Evolutionary conservation across 768 basidiomycete species (phyloP).

Genomic region (Mycena capillaripes): DNA sequence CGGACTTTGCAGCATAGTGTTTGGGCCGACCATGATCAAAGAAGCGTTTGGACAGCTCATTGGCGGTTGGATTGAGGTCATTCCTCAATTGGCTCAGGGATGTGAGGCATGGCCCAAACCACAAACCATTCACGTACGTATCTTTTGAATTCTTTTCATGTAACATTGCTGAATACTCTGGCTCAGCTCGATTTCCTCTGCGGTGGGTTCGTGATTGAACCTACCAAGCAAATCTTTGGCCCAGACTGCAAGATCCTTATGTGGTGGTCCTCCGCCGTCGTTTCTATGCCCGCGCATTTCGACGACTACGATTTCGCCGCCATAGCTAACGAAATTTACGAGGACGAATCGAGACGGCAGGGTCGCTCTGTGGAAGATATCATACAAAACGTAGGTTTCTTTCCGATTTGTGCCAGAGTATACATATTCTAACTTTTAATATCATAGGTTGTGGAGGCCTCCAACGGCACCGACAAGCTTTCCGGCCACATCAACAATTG

Average conservation of each 20-base stretch:
- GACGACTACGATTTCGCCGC: conserved; percentile 26
- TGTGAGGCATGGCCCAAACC: conserved; percentile 26
- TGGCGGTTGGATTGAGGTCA: conserved; percentile 12
- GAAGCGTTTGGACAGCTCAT: conserved; percentile 4
- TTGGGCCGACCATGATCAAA: conserved; percentile 8
- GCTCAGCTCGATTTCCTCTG: conserved; percentile 8
- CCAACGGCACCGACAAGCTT: conserved; percentile 26
- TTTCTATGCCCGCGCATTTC: not conserved
- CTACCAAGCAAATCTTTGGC: conserved; percentile 20
- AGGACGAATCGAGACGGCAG: conserved; percentile 11
- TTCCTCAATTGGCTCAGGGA: not conserved
- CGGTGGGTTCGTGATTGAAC: conserved; percentile 11
- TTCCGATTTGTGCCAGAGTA: too few relatives aligned
- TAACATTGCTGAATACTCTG: not conserved
- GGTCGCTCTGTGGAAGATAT: not conserved
- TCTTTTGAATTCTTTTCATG: not conserved
- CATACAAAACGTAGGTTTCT: conserved; percentile 3
- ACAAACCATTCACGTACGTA: conserved; percentile 16
- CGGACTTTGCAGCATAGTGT: not conserved
- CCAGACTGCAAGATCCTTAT: conserved; percentile 28
- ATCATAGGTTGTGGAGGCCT: conserved; percentile 1
- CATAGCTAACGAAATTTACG: conserved; percentile 12
- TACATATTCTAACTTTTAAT: too few relatives aligned
- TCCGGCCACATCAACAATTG: not conserved
- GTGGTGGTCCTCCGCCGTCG: not conserved